These are phyloP conservation scores for Eucalyptus melliodora DNA, from an alignment of 345 rosid species.

Conservation along the genomic window DNA sequence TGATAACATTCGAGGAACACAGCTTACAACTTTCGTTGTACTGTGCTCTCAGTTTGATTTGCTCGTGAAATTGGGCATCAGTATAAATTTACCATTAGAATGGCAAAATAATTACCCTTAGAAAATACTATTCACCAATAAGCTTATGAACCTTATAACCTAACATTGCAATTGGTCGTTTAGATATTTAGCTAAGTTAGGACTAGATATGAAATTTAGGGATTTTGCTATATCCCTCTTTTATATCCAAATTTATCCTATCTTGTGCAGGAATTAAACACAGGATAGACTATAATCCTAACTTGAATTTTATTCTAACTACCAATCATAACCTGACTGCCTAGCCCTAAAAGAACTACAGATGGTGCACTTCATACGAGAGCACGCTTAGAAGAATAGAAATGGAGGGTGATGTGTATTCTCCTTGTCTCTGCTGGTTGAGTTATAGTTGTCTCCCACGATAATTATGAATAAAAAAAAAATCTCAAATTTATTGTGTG, in stretches of 20 bases:
- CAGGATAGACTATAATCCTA: too few species aligned
- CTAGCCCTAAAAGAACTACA: neutral
- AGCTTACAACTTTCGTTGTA: neutral
- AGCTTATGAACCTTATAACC: neutral
- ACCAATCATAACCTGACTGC: neutral
- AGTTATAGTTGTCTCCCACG: neutral
- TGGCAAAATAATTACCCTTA: neutral
- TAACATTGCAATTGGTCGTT: too few species aligned
- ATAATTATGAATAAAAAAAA: too few species aligned
- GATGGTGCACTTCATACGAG: neutral
- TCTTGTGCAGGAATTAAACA: too few species aligned
- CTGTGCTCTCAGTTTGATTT: neutral
- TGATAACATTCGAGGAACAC: neutral
- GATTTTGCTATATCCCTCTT: too few species aligned
- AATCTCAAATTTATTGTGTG: too few species aligned
- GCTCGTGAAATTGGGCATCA: neutral
- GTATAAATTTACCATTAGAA: neutral
- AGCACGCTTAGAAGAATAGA: neutral
- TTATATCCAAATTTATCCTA: too few species aligned
- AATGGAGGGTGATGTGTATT: neutral
- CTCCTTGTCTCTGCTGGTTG: neutral
- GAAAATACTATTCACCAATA: neutral
- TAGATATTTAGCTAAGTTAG: too few species aligned
- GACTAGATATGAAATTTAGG: too few species aligned
- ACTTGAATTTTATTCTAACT: too few species aligned